phyloP scores from a whole-genome alignment of 2,329 filamentous ascomycete genomes.

The Cladosporium sp. region DNA sequence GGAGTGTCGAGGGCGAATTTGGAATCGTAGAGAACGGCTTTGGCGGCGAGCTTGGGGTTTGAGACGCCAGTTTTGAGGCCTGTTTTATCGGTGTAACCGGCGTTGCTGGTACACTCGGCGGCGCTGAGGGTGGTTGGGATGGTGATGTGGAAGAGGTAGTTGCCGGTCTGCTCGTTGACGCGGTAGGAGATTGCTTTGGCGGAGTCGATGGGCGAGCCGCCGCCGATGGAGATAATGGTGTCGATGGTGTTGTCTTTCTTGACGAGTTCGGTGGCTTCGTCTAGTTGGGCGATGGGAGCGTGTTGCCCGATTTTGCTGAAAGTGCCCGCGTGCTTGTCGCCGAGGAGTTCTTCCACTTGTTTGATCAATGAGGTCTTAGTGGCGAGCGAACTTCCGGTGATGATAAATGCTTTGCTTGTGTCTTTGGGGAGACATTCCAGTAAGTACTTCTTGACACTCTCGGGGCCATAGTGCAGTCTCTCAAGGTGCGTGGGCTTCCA shows the following conservation, averaged over 20 bases:
- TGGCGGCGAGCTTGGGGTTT: conserved; percentile 45
- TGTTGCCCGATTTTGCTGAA: conserved; percentile 58
- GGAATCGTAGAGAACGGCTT: conserved; percentile 56
- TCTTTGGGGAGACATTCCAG: conserved; percentile 45
- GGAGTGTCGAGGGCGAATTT: conserved; percentile 55
- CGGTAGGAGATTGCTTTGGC: conserved; percentile 51
- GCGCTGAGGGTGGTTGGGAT: conserved; percentile 54
- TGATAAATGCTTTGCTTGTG: conserved; percentile 57
- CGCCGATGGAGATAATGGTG: conserved; percentile 57
- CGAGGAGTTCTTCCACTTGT: conserved; percentile 52
- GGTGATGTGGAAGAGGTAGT: conserved; percentile 49
- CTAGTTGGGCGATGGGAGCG: conserved; percentile 55
- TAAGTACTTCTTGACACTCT: conserved; percentile 50
- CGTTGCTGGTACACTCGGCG: conserved; percentile 56
- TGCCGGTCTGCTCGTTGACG: conserved; percentile 41
- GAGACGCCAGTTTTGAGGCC: conserved; percentile 53
- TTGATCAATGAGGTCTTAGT: conserved; percentile 55
- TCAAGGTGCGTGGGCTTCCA: conserved; percentile 54
- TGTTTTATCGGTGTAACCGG: conserved; percentile 52
- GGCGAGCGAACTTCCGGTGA: conserved; percentile 56
- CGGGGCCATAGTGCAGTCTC: conserved; percentile 52
- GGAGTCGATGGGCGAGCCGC: conserved; percentile 56
- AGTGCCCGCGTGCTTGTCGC: conserved; percentile 52
- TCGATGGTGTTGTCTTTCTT: conserved; percentile 49
- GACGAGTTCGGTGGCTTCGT: conserved; percentile 52